Evolutionary conservation across 176 grass and related monocot species (phyloP).

Genomic region (Ensete glaucum): DNA sequence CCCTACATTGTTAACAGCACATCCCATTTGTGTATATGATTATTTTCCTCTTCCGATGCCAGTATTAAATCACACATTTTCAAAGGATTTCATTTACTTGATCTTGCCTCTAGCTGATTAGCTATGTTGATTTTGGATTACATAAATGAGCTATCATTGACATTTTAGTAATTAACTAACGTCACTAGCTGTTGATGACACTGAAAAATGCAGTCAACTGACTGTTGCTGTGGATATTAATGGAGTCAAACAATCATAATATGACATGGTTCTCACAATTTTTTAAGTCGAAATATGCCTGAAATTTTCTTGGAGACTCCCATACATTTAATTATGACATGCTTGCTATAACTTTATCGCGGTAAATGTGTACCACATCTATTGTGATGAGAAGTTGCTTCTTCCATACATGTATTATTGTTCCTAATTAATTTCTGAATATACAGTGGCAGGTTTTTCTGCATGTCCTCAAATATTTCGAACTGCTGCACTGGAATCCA

Average conservation of each 20-base stretch:
- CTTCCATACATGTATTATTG: not conserved
- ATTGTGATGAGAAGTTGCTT: too few species aligned
- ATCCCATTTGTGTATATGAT: not conserved
- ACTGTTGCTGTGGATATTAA: not conserved
- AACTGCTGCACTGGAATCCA: slow-evolving; percentile 31
- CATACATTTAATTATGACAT: too few species aligned
- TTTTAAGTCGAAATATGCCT: not conserved
- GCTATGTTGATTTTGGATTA: not conserved
- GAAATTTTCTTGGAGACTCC: too few species aligned
- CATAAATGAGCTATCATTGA: not conserved
- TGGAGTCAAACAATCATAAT: not conserved
- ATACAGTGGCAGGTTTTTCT: slow-evolving; percentile 35
- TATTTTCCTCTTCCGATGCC: too few species aligned
- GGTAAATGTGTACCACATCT: too few species aligned
- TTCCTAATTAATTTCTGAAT: not conserved
- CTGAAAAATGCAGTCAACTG: too few species aligned
- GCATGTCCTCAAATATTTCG: slow-evolving; percentile 47
- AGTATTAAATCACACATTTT: too few species aligned
- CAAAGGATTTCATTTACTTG: not conserved
- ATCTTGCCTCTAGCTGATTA: not conserved
- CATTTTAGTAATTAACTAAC: not conserved
- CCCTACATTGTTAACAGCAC: not conserved
- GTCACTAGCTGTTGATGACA: too few species aligned
- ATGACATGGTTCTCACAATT: not conserved
- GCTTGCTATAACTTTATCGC: too few species aligned